These are phyloP conservation scores for Fulvia fulva DNA, from an alignment of 2,329 filamentous ascomycete genomes.

Conservation along the genomic window DNA sequence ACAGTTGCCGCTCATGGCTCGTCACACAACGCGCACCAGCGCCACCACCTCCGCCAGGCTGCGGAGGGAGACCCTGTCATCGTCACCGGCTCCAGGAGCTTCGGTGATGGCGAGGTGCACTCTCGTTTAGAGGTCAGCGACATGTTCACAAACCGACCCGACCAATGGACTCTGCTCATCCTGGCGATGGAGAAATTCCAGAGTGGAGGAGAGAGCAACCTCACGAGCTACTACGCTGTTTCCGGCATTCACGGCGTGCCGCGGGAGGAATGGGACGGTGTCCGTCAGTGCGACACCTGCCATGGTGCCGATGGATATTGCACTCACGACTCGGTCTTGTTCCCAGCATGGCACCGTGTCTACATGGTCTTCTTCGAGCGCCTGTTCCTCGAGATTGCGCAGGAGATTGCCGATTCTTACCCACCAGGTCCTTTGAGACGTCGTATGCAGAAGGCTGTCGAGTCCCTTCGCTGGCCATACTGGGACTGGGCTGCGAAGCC, in stretches of 20 bases:
- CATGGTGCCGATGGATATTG: constrained; percentile 32
- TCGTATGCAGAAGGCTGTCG: constrained; percentile 25
- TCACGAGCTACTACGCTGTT: constrained; percentile 16
- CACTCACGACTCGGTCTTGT: constrained; percentile 34
- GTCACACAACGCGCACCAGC: neutral
- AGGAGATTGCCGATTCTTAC: constrained; percentile 27
- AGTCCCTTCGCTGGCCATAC: constrained; percentile 26
- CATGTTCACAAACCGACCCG: constrained; percentile 12
- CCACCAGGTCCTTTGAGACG: constrained; percentile 14
- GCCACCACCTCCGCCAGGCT: constrained; percentile 1
- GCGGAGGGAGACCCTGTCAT: constrained; percentile 1
- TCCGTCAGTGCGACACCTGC: constrained; percentile 26
- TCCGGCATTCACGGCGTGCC: constrained; percentile 30
- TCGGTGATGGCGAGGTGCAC: constrained; percentile 16
- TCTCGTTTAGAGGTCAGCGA: constrained; percentile 20
- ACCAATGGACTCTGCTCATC: constrained; percentile 21
- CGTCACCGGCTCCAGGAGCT: constrained; percentile 19
- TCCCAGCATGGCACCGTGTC: constrained; percentile 33
- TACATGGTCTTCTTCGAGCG: constrained; percentile 35
- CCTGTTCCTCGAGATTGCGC: constrained; percentile 28
- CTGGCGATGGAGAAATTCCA: constrained; percentile 17
- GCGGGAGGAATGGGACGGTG: constrained; percentile 28
- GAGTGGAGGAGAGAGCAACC: constrained; percentile 6
- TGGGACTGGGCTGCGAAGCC: constrained; percentile 29
- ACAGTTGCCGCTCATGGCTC: constrained; percentile 1